Evolutionary conservation across 345 rosid genomes (phyloP).

Genomic region (Linum lewisii): DNA sequence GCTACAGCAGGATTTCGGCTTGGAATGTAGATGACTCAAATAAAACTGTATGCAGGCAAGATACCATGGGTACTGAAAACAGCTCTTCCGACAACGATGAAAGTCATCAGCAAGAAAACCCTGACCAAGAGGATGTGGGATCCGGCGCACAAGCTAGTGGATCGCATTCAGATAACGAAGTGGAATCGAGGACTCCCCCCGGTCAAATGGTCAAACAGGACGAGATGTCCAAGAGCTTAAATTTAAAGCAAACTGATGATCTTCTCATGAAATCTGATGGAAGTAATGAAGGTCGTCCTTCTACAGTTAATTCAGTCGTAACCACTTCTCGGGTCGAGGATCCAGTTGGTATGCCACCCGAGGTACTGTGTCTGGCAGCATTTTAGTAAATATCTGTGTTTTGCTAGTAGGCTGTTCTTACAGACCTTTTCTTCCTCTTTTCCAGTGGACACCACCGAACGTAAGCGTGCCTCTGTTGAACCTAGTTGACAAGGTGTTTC

Average conservation of each 20-base stretch:
- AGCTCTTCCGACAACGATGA: constrained; percentile 69
- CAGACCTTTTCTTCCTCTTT: background rate
- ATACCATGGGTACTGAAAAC: constrained; percentile 38
- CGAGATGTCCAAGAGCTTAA: constrained; percentile 31
- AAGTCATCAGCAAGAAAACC: constrained; percentile 36
- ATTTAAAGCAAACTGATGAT: constrained; percentile 26
- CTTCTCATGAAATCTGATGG: constrained; percentile 28
- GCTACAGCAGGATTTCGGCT: constrained; percentile 35
- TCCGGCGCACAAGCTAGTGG: constrained; percentile 36
- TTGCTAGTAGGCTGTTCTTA: background rate
- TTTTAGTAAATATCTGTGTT: constrained; percentile 2
- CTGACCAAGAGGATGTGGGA: constrained; percentile 35
- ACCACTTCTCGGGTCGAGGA: constrained; percentile 34
- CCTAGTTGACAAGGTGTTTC: constrained; percentile 95
- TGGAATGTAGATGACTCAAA: constrained; percentile 56
- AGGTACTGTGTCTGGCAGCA: constrained; percentile 37
- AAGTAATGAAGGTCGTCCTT: constrained; percentile 23
- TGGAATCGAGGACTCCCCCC: constrained; percentile 43
- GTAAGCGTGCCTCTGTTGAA: constrained; percentile 87
- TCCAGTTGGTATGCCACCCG: constrained; percentile 89
- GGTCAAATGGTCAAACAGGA: constrained; percentile 34
- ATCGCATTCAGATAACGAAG: constrained; percentile 81
- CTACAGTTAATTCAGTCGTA: constrained; percentile 20
- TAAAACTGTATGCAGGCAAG: constrained; percentile 32
- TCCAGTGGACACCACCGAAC: constrained; percentile 97